Evolutionary conservation across 75 land plant genomes (phyloP).

Genomic region (Cunninghamia lanceolata): DNA sequence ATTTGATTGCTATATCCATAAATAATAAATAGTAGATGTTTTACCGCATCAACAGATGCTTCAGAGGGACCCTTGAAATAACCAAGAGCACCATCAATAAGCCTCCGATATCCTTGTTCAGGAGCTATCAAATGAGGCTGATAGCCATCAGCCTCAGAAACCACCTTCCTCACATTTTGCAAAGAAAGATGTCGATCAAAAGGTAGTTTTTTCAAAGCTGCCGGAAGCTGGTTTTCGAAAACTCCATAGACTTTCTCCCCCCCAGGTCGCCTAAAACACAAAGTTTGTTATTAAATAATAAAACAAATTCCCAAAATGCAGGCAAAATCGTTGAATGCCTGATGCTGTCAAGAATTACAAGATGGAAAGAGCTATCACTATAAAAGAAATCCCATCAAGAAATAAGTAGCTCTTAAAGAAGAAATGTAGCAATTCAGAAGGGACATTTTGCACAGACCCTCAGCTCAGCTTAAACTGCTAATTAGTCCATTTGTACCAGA

Average conservation of each 20-base stretch:
- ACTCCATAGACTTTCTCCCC: constrained; percentile 87
- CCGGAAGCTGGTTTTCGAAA: constrained; percentile 90
- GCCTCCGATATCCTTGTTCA: constrained; percentile 85
- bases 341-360: background rate
- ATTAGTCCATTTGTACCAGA: background rate
- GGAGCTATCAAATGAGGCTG: constrained; percentile 94
- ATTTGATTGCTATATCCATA: background rate
- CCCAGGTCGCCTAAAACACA: constrained; percentile 66
- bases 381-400: background rate
- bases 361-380: background rate
- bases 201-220: constrained; percentile 86
- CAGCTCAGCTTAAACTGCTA: background rate
- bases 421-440: background rate
- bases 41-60: constrained; percentile 87
- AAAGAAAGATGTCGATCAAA: constrained; percentile 85
- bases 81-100: constrained; percentile 74
- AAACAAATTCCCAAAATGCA: background rate
- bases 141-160: constrained; percentile 89
- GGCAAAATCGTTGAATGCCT: background rate
- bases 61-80: constrained; percentile 87
- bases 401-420: background rate
- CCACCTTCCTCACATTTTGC: constrained; percentile 74
- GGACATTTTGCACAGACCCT: background rate
- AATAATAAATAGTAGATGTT: constrained; percentile 5
- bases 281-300: background rate